Evolutionary conservation across 2,329 filamentous ascomycete genomes (phyloP).

Genomic region (Calonectria pauciramosa): DNA sequence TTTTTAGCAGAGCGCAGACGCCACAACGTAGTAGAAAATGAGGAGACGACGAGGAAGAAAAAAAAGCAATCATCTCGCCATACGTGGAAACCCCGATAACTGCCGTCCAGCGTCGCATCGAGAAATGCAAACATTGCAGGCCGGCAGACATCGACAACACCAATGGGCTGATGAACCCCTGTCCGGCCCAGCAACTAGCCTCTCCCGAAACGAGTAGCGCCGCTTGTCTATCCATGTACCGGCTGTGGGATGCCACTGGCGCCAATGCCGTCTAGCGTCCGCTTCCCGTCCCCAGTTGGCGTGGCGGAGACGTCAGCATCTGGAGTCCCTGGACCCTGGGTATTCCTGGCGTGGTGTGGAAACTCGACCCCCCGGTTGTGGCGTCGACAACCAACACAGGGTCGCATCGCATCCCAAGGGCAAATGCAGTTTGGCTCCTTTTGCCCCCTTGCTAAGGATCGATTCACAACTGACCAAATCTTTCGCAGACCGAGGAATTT

Average conservation of each 20-base stretch:
- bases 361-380: neutral
- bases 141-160: neutral
- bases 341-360: neutral
- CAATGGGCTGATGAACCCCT: conserved; percentile 9
- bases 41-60: neutral
- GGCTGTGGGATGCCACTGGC: conserved; percentile 23
- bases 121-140: neutral
- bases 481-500: neutral
- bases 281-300: conserved; percentile 28
- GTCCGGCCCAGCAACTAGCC: neutral
- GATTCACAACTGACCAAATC: conserved; percentile 1
- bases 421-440: conserved; percentile 10
- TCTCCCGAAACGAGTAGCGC: conserved; percentile 12
- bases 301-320: conserved; percentile 18
- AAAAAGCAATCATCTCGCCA: neutral
- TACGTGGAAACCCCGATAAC: neutral
- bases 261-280: conserved; percentile 35
- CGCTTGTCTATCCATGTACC: conserved; percentile 11
- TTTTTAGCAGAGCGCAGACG: neutral
- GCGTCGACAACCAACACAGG: conserved; percentile 21
- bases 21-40: conserved; percentile 18
- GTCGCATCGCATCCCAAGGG: conserved; percentile 24
- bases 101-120: conserved; percentile 12
- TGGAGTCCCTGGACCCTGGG: conserved; percentile 24
- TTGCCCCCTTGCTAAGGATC: neutral